Evolutionary conservation across 2,329 filamentous ascomycete genomes (phyloP), one percentile per base, ranked within the genome.

Genomic region (Cordyceps sp.): DNA sequence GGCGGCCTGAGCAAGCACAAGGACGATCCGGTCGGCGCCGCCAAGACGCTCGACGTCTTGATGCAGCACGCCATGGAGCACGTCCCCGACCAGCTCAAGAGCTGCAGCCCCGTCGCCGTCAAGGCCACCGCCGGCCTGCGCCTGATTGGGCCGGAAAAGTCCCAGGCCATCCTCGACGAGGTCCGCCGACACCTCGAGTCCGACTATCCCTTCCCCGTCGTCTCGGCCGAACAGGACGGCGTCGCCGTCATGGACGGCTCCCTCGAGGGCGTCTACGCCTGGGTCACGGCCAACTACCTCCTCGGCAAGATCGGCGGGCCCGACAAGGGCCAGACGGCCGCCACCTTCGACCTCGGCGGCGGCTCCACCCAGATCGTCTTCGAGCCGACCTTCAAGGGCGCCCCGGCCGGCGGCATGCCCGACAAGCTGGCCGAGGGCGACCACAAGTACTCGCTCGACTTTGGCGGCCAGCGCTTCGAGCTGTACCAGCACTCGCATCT

Each of bases 351-450:
- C 52, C 78, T 98, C 30, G 90, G 90, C 40, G 90, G 90, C 47
- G 90, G 90, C 33, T 94, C 86, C 16, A 98, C 92, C 12, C 90
- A 98, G 61, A 94, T 98, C 50, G 92, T 98, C 43, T 98, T 96
- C 57, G 76, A 98, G 63, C 92, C 92, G 16, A 93, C 79, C 32
- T 98, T 93, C 59, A 78, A 82, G 52, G 69, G 71, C 34, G 69
- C 70, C 35, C 57, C 69, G 34, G 62, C 68, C 31, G 81, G 82
- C 39, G 86, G 85, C 37, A 80, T 94, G 66, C 86, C 86, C 0
- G 77, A 83, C 51, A 79, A 77, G 53, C 69, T 98, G 47, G 69
- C 77, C 14, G 78, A 86, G 27, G 90, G 90, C 35, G 86, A 96
- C 50, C 90, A 98, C 71, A 94, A 93, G 61, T 98, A 96, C 59